A percentile compares a stretch with the other conserved stretches of the same genome.
Conservation (phyloP, 2,329 filamentous ascomycete species). For the Fonsecaea pedrosoi region DNA sequence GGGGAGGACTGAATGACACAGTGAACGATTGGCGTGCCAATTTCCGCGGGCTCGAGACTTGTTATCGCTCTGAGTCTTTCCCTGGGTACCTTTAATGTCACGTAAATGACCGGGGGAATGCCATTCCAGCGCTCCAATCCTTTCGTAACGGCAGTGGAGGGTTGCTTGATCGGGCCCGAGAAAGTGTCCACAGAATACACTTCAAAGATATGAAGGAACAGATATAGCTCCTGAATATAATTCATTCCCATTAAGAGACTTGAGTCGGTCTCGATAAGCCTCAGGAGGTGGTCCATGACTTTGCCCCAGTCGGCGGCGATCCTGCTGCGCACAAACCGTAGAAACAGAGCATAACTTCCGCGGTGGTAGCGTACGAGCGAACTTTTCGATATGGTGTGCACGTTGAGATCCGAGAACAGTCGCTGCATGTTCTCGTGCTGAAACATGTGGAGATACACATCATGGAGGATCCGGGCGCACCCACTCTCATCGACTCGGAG, state of each 20-base stretch:
- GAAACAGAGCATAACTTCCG: conserved; percentile 40
- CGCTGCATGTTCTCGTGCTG: conserved; percentile 46
- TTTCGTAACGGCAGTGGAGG: background rate
- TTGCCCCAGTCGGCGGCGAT: conserved; percentile 35
- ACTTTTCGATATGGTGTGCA: conserved; percentile 12
- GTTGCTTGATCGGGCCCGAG: background rate
- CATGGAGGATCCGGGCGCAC: conserved; percentile 45
- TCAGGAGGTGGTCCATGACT: conserved; percentile 26
- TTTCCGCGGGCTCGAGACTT: conserved; percentile 1
- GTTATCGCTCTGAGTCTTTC: conserved; percentile 9
- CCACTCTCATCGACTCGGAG: conserved; percentile 6
- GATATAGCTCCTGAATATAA: conserved; percentile 42
- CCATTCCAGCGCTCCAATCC: conserved; percentile 13
- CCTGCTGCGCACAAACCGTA: conserved; percentile 39
- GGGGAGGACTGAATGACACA: conserved; percentile 9
- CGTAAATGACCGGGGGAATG: conserved; percentile 10
- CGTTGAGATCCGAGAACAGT: conserved; percentile 20
- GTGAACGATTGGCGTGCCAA: conserved; percentile 17
- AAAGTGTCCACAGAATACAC: conserved; percentile 29
- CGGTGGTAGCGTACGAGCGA: conserved; percentile 40
- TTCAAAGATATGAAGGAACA: conserved; percentile 41
- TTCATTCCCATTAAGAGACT: conserved; percentile 36
- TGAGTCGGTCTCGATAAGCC: conserved; percentile 32
- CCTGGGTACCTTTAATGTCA: conserved; percentile 12
- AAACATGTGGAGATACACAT: conserved; percentile 58